Percentiles rank a stretch among this genome's conserved stretches.
These are phyloP conservation scores for Alternaria postmessia DNA, from an alignment of 2,329 filamentous ascomycete genomes.

Conservation along the genomic window DNA sequence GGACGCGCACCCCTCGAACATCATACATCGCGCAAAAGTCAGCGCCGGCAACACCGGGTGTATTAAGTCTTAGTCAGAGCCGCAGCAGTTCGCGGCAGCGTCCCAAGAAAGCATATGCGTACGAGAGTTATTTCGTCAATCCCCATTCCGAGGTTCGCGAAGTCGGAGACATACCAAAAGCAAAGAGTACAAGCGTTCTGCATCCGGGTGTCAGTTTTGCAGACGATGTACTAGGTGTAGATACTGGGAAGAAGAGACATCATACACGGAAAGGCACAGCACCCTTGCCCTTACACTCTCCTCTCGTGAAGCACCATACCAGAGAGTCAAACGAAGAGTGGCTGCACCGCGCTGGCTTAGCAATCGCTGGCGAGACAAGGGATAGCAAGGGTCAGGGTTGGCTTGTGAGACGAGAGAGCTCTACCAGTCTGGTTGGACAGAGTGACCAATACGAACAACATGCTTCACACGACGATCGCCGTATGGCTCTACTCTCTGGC, in stretches of 20 bases:
- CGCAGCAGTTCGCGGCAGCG: constrained; percentile 49
- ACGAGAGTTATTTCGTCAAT: constrained; percentile 45
- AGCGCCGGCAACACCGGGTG: constrained; percentile 59
- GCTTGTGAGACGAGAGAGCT: constrained; percentile 64
- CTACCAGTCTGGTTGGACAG: constrained; percentile 60
- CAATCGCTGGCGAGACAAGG: constrained; percentile 64
- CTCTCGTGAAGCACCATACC: constrained; percentile 41
- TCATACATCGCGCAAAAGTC: constrained; percentile 60
- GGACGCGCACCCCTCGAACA: constrained; percentile 43
- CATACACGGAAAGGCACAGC: constrained; percentile 45
- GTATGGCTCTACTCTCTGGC: constrained; percentile 43
- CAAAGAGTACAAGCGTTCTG: constrained; percentile 57
- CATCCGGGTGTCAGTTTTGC: constrained; percentile 41
- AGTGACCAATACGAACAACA: constrained; percentile 44
- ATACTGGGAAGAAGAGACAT: constrained; percentile 23
- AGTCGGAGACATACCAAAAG: constrained; percentile 53
- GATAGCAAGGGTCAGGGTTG: constrained; percentile 71
- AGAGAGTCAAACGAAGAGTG: constrained; percentile 58
- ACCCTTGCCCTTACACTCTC: constrained; percentile 36
- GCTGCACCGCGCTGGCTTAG: constrained; percentile 66
- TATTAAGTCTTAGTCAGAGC: constrained; percentile 54
- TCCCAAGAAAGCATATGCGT: constrained; percentile 43
- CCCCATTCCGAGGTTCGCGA: constrained; percentile 34
- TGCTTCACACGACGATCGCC: constrained; percentile 30
- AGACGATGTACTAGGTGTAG: constrained; percentile 17